These are phyloP conservation scores for Xylaria sp. DNA, from an alignment of 2,329 filamentous ascomycete genomes.

Conservation along the genomic window DNA sequence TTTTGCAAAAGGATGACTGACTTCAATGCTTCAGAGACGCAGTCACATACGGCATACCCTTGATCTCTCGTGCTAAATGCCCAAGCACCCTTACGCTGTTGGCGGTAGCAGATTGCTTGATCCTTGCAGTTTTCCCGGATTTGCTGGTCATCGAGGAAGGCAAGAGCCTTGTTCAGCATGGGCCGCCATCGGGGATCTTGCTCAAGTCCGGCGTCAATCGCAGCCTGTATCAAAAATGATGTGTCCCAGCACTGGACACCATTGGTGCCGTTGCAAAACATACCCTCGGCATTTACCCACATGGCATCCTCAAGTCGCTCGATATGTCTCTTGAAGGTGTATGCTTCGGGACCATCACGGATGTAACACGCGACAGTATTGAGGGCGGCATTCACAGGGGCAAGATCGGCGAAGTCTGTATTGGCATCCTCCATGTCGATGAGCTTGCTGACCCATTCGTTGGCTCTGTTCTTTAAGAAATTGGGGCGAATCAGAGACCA, in stretches of 20 bases:
- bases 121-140: constrained; percentile 84
- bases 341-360: constrained; percentile 79
- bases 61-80: constrained; percentile 93
- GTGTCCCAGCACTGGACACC: constrained; percentile 99
- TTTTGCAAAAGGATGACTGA: constrained; percentile 86
- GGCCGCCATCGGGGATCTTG: constrained; percentile 79
- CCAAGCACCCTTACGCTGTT: constrained; percentile 93
- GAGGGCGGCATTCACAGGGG: constrained; percentile 90
- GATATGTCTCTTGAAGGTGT: constrained; percentile 77
- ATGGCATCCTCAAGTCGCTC: constrained; percentile 86
- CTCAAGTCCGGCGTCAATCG: constrained; percentile 82
- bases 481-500: constrained; percentile 82
- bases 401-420: constrained; percentile 85
- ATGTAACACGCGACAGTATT: constrained; percentile 90
- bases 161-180: constrained; percentile 83
- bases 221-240: constrained; percentile 85
- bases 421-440: constrained; percentile 94
- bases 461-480: constrained; percentile 74
- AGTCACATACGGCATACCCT: constrained; percentile 95
- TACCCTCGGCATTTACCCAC: constrained; percentile 91
- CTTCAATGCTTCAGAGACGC: constrained; percentile 90
- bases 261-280: constrained; percentile 96
- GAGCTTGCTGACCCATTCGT: constrained; percentile 83
- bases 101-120: constrained; percentile 84
- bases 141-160: constrained; percentile 90